Percentiles rank a stretch among this genome's conserved stretches.
Conservation (phyloP, 768 basidiomycete genomes). For the Suillus ampliporus region DNA sequence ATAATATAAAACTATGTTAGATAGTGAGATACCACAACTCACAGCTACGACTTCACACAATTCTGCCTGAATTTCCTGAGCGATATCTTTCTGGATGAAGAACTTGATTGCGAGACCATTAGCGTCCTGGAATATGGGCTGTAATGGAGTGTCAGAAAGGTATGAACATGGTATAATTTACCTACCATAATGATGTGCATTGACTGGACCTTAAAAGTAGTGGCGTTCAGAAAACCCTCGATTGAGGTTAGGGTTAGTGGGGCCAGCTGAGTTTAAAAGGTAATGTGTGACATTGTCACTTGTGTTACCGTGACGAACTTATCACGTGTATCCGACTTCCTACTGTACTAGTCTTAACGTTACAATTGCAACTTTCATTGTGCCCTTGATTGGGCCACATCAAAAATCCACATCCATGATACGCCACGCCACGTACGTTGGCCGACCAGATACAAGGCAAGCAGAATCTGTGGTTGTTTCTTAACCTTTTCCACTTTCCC, state of each 20-base stretch:
- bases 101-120: constrained; percentile 78
- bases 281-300: not conserved
- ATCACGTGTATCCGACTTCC: not conserved
- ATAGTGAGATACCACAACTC: constrained; percentile 13
- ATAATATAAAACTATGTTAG: constrained; percentile 14
- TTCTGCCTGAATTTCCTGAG: constrained; percentile 70
- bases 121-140: constrained; percentile 77
- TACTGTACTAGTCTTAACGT: too few relatives aligned
- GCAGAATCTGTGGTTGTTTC: too few relatives aligned
- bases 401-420: too few relatives aligned
- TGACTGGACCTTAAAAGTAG: constrained; percentile 11
- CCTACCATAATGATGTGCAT: constrained; percentile 12
- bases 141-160: constrained; percentile 1
- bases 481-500: too few relatives aligned
- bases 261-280: constrained; percentile 7
- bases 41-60: constrained; percentile 79
- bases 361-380: too few relatives aligned
- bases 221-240: constrained; percentile 30
- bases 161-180: not conserved
- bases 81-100: constrained; percentile 82
- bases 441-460: too few relatives aligned
- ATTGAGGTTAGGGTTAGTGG: constrained; percentile 40
- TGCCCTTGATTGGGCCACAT: too few relatives aligned
- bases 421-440: too few relatives aligned
- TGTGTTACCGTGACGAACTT: not conserved